phyloP scores from a whole-genome alignment of 2,329 filamentous ascomycete species.

The Coleophoma eucalyptorum region DNA sequence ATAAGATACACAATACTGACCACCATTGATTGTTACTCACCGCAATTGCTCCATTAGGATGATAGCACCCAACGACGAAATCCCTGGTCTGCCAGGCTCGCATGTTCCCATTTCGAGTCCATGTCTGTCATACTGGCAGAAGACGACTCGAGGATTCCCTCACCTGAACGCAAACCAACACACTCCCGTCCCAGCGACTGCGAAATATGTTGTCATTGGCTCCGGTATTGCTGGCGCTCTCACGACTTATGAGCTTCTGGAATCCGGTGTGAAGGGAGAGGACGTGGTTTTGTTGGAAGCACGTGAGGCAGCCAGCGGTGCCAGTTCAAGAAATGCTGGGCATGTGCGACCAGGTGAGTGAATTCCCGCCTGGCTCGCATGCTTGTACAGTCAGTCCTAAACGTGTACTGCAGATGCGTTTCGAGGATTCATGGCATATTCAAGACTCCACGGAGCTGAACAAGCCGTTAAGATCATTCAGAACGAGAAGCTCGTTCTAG shows the following conservation, averaged over 20 bases:
- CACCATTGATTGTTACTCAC: too few species aligned
- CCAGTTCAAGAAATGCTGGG: constrained; percentile 30
- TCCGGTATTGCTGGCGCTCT: constrained; percentile 11
- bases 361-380: neutral
- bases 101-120: constrained; percentile 19
- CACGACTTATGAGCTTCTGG: constrained; percentile 15
- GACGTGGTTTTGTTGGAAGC: constrained; percentile 27
- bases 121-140: constrained; percentile 39
- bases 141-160: constrained; percentile 37
- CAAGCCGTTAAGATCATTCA: constrained; percentile 42
- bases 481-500: constrained; percentile 37
- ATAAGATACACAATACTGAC: too few species aligned
- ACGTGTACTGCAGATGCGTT: constrained; percentile 34
- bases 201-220: constrained; percentile 11
- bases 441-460: constrained; percentile 34
- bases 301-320: constrained; percentile 27
- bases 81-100: neutral
- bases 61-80: too few species aligned
- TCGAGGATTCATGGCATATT: constrained; percentile 40
- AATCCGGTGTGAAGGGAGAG: constrained; percentile 10
- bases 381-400: neutral
- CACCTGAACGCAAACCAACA: constrained; percentile 34
- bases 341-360: constrained; percentile 21
- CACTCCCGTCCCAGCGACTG: constrained; percentile 20
- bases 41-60: too few species aligned